Percentiles rank a stretch among this genome's conserved stretches.
Evolutionary conservation across 805 yeast genomes (phyloP).

Genomic region (Vanderwaltozyma verrucispora): DNA sequence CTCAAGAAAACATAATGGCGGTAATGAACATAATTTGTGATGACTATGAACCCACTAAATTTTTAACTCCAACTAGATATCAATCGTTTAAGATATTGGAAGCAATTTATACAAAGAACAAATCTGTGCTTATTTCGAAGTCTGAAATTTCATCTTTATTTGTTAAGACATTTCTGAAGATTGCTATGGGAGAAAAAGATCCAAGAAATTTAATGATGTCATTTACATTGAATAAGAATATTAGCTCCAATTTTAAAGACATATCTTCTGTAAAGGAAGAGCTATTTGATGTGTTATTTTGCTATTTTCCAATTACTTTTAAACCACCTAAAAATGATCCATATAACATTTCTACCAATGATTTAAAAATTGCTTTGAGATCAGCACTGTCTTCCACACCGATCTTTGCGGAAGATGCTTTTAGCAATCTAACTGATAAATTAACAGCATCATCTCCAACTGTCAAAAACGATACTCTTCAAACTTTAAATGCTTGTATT

Average conservation of each 20-base stretch:
- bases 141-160: constrained; percentile 28
- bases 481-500: constrained; percentile 50
- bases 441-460: constrained; percentile 62
- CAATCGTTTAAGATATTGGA: constrained; percentile 44
- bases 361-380: constrained; percentile 55
- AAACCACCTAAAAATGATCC: constrained; percentile 81
- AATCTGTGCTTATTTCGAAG: constrained; percentile 14
- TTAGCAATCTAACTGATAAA: constrained; percentile 72
- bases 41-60: constrained; percentile 44
- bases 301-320: constrained; percentile 95
- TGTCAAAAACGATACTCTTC: constrained; percentile 65
- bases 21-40: constrained; percentile 31
- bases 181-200: constrained; percentile 87
- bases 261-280: constrained; percentile 41
- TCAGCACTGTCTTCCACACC: constrained; percentile 51
- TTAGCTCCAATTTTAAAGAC: constrained; percentile 32
- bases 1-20: constrained; percentile 25
- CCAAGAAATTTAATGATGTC: constrained; percentile 76
- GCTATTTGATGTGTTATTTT: constrained; percentile 78
- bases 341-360: constrained; percentile 65
- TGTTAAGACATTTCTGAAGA: constrained; percentile 48
- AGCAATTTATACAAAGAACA: constrained; percentile 24
- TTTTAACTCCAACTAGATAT: constrained; percentile 53
- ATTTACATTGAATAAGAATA: constrained; percentile 42
- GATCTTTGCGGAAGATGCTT: constrained; percentile 57